phyloP scores from a whole-genome alignment of 805 yeast species.

The Phaffomyces antillensis region DNA sequence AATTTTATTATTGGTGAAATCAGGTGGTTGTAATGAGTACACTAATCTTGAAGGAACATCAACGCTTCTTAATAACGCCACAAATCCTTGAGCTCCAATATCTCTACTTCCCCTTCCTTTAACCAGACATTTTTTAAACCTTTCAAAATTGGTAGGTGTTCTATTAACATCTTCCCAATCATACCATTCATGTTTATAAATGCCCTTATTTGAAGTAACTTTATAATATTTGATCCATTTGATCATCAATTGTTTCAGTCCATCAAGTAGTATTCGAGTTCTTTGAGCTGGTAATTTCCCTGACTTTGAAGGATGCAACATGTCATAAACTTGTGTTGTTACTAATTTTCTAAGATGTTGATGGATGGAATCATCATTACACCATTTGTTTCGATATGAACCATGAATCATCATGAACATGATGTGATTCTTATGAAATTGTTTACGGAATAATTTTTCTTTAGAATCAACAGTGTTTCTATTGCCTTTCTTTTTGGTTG shows the following conservation, averaged over 20 bases:
- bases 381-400: slow-evolving; percentile 65
- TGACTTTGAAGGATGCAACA: slow-evolving; percentile 42
- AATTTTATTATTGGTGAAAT: slow-evolving; percentile 42
- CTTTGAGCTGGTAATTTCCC: slow-evolving; percentile 30
- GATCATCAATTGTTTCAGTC: slow-evolving; percentile 58
- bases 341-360: slow-evolving; percentile 36
- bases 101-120: slow-evolving; percentile 66
- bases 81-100: slow-evolving; percentile 81
- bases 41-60: slow-evolving; percentile 70
- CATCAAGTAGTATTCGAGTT: slow-evolving; percentile 69
- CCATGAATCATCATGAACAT: slow-evolving; percentile 62
- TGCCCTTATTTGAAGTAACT: slow-evolving; percentile 32
- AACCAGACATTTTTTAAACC: slow-evolving; percentile 37
- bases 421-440: slow-evolving; percentile 53
- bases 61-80: slow-evolving; percentile 61
- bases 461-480: slow-evolving; percentile 39
- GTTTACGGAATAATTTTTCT: slow-evolving; percentile 46
- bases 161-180: slow-evolving; percentile 17
- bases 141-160: slow-evolving; percentile 23
- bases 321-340: slow-evolving; percentile 38
- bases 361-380: slow-evolving; percentile 42
- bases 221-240: slow-evolving; percentile 53
- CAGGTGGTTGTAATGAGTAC: slow-evolving; percentile 86
- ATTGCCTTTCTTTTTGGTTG: slow-evolving; percentile 16
- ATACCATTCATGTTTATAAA: slow-evolving; percentile 40